A percentile compares a stretch with the other conserved stretches of the same genome.
Conservation (phyloP, 2,329 filamentous ascomycete genomes). For the Colletotrichum lindemuthianum region DNA sequence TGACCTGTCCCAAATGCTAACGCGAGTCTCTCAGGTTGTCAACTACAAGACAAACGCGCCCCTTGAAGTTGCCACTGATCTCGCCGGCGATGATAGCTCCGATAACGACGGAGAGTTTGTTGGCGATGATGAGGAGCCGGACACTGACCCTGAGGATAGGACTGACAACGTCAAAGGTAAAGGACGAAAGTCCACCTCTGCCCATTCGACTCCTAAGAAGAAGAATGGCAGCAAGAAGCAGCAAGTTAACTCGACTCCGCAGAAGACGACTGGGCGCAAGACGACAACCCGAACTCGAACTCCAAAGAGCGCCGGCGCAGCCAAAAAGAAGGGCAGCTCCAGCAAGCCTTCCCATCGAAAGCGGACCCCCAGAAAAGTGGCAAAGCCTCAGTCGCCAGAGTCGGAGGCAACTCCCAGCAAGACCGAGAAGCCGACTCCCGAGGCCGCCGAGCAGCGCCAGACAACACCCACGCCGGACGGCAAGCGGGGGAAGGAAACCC, state of each 20-base stretch:
- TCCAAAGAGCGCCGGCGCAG: neutral
- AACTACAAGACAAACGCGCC: slow-evolving; percentile 42
- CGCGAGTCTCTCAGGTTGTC: slow-evolving; percentile 38
- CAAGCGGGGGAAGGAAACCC: no score
- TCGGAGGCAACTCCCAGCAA: no score
- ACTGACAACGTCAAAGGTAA: slow-evolving; percentile 29
- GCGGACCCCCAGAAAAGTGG: neutral
- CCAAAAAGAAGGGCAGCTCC: neutral
- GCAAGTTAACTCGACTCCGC: slow-evolving; percentile 30
- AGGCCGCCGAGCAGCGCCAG: no score
- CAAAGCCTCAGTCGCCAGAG: no score
- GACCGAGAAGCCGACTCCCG: no score
- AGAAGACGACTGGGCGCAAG: slow-evolving; percentile 19
- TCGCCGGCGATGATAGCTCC: slow-evolving; percentile 28
- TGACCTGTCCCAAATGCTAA: neutral
- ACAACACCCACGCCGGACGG: no score
- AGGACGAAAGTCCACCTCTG: slow-evolving; percentile 26
- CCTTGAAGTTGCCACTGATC: slow-evolving; percentile 29
- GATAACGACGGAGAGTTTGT: slow-evolving; percentile 43
- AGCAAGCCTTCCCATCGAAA: neutral
- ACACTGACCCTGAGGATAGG: slow-evolving; percentile 33
- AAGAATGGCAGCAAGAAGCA: slow-evolving; percentile 22
- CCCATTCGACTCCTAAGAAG: slow-evolving; percentile 20
- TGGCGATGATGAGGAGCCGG: slow-evolving; percentile 40
- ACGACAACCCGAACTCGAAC: neutral